These are phyloP conservation scores for Paraleonurus japonicus DNA, from an alignment of 257 asterid genomes.

Conservation along the genomic window DNA sequence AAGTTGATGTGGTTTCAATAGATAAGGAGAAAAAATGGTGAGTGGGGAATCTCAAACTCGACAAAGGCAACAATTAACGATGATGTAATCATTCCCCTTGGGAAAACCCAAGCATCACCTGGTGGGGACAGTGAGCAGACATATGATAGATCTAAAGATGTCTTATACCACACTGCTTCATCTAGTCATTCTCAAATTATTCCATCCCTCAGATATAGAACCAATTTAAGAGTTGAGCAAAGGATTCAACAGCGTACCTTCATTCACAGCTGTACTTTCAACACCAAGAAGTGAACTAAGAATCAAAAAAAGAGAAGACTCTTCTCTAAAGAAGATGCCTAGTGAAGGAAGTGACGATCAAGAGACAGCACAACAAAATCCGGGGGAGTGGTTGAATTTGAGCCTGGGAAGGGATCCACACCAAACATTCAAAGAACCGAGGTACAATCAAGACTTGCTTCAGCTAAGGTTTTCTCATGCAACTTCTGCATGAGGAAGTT, in stretches of 20 bases:
- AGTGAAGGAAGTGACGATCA: slow-evolving; percentile 33
- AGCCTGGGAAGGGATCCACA: slow-evolving; percentile 54
- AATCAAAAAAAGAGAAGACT: neutral
- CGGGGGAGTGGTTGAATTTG: slow-evolving; percentile 68
- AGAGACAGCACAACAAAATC: slow-evolving; percentile 29
- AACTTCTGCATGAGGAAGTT: slow-evolving; percentile 93
- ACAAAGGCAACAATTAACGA: slow-evolving; percentile 45
- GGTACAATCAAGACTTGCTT: slow-evolving; percentile 41
- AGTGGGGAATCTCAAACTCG: slow-evolving; percentile 65
- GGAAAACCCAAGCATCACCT: slow-evolving; percentile 47
- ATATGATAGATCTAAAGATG: slow-evolving; percentile 35
- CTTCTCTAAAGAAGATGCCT: slow-evolving; percentile 35
- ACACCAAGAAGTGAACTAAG: slow-evolving; percentile 20
- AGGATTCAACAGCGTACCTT: slow-evolving; percentile 36
- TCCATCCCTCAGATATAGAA: slow-evolving; percentile 40
- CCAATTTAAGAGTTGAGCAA: slow-evolving; percentile 39
- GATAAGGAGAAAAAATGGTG: slow-evolving; percentile 38
- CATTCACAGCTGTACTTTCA: slow-evolving; percentile 24
- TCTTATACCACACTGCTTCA: slow-evolving; percentile 47
- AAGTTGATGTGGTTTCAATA: slow-evolving; percentile 38
- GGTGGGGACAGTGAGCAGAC: slow-evolving; percentile 58
- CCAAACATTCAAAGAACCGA: slow-evolving; percentile 35
- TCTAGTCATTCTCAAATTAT: slow-evolving; percentile 44
- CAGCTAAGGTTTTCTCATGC: slow-evolving; percentile 76
- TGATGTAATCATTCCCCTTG: slow-evolving; percentile 53